A percentile compares a stretch with the other conserved stretches of the same genome.
Evolutionary conservation across 805 yeast genomes (phyloP).

Genomic region (Suhomyces sp.): DNA sequence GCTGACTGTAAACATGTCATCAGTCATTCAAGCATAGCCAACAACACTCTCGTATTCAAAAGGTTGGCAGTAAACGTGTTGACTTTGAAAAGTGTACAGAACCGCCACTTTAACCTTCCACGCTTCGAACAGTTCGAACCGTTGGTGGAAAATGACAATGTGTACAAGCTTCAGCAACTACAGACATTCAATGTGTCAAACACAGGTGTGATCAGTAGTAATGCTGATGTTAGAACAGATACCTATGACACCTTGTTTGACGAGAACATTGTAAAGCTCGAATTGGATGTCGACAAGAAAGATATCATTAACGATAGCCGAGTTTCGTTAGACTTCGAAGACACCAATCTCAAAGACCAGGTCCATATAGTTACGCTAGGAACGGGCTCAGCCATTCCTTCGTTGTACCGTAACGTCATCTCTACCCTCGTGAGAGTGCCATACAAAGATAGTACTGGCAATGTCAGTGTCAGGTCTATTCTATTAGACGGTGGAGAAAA

Average conservation of each 20-base stretch:
- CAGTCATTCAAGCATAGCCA: conserved; percentile 66
- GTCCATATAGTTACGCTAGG: conserved; percentile 78
- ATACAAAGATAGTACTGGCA: conserved; percentile 18
- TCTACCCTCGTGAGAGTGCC: conserved; percentile 78
- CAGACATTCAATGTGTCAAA: conserved; percentile 27
- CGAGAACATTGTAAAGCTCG: conserved; percentile 19
- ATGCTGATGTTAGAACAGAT: conserved; percentile 21
- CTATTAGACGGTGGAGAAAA: conserved; percentile 96
- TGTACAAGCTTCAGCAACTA: conserved; percentile 26
- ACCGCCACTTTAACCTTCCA: conserved; percentile 43
- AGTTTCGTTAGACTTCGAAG: neutral
- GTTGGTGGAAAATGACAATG: conserved; percentile 2
- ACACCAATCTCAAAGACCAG: conserved; percentile 39
- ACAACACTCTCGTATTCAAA: conserved; percentile 58
- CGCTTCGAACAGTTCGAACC: conserved; percentile 19
- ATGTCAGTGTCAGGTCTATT: conserved; percentile 40
- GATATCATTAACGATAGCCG: conserved; percentile 5
- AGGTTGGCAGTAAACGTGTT: conserved; percentile 52
- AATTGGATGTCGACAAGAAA: conserved; percentile 20
- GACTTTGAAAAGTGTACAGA: conserved; percentile 55
- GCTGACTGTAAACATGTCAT: conserved; percentile 55
- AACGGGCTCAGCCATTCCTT: conserved; percentile 90
- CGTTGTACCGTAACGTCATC: conserved; percentile 79
- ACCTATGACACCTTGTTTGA: conserved; percentile 33
- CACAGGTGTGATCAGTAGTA: neutral